Base-by-base conservation (phyloP, 768 basidiomycete genomes). In the Lentinula guzmanii region DNA sequence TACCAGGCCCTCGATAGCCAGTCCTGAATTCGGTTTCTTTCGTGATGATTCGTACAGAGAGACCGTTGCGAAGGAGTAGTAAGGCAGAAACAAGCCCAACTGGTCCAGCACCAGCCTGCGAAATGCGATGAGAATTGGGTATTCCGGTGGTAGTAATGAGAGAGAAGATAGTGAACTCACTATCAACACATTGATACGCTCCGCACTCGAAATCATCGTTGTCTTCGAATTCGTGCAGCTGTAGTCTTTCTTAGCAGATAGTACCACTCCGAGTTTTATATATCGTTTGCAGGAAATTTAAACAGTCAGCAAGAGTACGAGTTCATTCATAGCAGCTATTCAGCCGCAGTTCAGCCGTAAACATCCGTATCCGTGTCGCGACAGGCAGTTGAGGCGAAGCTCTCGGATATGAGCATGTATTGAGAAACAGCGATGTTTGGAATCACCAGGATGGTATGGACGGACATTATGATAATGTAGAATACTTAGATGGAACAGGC, bases 21-120 rank as follows among this genome's bases (percentile, higher is more conserved):
- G 60, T 41, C 16, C 54, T 41, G 15, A 52, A 52, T 0, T 71
- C 58, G 0, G 70, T 65, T 57, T 74, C 76, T 63, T 80, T 81
- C 62, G 84, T 78, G 52, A 85, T 78, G 35, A 86, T 75, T 16
- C 81, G 79, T 5, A 85, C 76, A 13, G 79, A 74, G 15, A 84
- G 69, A 5, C 77, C 75, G 67, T 82, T 80, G 21, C 72, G 71
- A 11, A 79, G 67, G 24, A 77, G 67, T 1, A 67, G 67, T 3
- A 74, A 69, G 1, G 74, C 74, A 18, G 63, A 66, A 28, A 70
- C 67, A 10, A 74, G 67, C 16, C 75, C 73, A 52, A 52, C 51
- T 3, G 51, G 51, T 28, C 51, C 51, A 4, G 51, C 51, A 9
- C 51, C 51, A 18, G 21, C 51, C 51, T 52, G 15, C n/a, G 13